These are phyloP conservation scores for Blastocystis sp. DNA, from an alignment of 352 stramenopile species.

Conservation along the genomic window DNA sequence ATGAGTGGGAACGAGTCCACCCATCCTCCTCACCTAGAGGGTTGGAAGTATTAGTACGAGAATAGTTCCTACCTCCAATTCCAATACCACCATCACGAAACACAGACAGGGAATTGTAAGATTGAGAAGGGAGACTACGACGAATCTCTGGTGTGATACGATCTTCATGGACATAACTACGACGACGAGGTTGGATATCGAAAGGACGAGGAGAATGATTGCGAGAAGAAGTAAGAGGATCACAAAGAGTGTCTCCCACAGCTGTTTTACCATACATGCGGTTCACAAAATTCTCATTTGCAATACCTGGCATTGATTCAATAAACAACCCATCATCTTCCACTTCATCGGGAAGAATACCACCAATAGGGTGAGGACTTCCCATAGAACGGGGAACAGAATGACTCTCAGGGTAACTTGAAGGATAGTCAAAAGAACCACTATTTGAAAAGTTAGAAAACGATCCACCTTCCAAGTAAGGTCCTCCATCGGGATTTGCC, in stretches of 20 bases:
- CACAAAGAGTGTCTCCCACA: background rate
- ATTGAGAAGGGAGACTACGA: background rate
- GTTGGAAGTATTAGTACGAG: background rate
- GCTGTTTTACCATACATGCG: background rate
- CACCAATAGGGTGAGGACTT: background rate
- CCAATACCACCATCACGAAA: slow-evolving; percentile 41
- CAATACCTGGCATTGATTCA: slow-evolving; percentile 22
- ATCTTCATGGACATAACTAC: background rate
- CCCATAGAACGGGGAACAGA: slow-evolving; percentile 1
- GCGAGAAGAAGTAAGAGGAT: background rate
- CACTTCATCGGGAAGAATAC: background rate
- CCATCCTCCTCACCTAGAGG: background rate
- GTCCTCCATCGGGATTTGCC: background rate
- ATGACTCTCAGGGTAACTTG: slow-evolving; percentile 6
- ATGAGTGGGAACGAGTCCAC: slow-evolving; percentile 25
- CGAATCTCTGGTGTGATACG: background rate
- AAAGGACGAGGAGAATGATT: slow-evolving; percentile 5
- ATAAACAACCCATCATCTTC: slow-evolving; percentile 43
- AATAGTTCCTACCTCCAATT: background rate
- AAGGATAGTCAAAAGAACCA: slow-evolving; percentile 8
- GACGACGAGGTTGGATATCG: background rate
- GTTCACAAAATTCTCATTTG: background rate
- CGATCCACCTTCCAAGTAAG: background rate
- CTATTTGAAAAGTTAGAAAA: background rate
- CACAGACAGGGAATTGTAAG: background rate